These are phyloP conservation scores for Lepidium didymum DNA, from an alignment of 345 rosid genomes.

Conservation along the genomic window DNA sequence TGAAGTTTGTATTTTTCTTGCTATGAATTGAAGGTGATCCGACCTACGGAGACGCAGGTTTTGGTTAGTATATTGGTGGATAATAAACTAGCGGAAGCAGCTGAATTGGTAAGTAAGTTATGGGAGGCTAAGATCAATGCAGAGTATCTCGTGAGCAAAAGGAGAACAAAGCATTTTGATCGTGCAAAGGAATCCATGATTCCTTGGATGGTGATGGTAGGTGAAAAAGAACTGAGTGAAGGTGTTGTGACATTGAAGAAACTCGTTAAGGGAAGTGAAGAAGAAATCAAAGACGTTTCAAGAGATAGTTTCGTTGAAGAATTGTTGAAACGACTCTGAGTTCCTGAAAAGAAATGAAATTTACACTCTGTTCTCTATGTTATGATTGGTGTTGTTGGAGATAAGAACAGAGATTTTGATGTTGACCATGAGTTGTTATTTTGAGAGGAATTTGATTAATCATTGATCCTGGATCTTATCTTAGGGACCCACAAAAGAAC, in stretches of 20 bases:
- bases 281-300: constrained; percentile 21
- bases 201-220: constrained; percentile 59
- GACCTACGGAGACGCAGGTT: constrained; percentile 73
- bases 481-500: not conserved
- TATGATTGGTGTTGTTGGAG: not conserved
- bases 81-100: constrained; percentile 44
- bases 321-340: constrained; percentile 35
- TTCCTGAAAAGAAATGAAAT: not conserved
- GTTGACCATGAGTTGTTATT: not conserved
- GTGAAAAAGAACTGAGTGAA: constrained; percentile 50
- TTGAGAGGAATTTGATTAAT: not conserved
- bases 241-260: constrained; percentile 59
- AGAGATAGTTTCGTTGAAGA: constrained; percentile 43
- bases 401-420: not conserved
- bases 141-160: constrained; percentile 56
- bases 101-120: constrained; percentile 58
- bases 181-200: not conserved
- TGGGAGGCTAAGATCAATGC: constrained; percentile 64
- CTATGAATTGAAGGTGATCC: constrained; percentile 35
- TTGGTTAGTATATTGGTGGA: constrained; percentile 53
- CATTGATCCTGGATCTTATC: not conserved
- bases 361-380: not conserved
- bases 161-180: constrained; percentile 48
- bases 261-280: constrained; percentile 43
- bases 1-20: not conserved